Percentiles rank a stretch among this genome's conserved stretches.
Evolutionary conservation across 139 green algal genomes (phyloP).

Genomic region (Zygnema circumcarinatum): DNA sequence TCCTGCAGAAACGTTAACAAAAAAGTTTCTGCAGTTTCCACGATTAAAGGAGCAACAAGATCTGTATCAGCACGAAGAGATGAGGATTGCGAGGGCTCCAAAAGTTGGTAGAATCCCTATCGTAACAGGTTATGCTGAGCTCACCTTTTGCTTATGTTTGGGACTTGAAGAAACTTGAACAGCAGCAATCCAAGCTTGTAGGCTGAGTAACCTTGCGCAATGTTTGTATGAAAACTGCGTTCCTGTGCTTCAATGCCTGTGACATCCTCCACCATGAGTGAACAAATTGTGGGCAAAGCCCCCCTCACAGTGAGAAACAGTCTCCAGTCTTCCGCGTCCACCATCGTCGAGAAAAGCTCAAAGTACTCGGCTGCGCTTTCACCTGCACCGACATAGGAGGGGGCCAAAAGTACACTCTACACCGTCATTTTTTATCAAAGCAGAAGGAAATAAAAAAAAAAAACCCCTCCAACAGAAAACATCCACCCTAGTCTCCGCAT

Average conservation of each 20-base stretch:
- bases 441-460: too few species aligned
- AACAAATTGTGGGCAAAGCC: slow-evolving; percentile 6
- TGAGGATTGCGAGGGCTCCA: too few species aligned
- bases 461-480: too few species aligned
- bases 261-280: slow-evolving; percentile 40
- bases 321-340: slow-evolving; percentile 5
- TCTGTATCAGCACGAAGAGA: too few species aligned
- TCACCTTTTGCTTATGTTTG: slow-evolving; percentile 43
- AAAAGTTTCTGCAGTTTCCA: too few species aligned
- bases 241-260: slow-evolving; percentile 43
- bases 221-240: slow-evolving; percentile 27
- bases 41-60: too few species aligned
- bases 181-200: slow-evolving; percentile 33
- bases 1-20: too few species aligned
- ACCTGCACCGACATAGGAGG: slow-evolving; percentile 6
- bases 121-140: too few species aligned
- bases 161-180: slow-evolving; percentile 39
- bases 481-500: too few species aligned
- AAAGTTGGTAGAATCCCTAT: too few species aligned
- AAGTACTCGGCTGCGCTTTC: slow-evolving; percentile 58
- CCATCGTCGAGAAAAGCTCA: slow-evolving; percentile 28
- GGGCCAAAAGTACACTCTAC: too few species aligned
- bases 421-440: too few species aligned
- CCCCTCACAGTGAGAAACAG: slow-evolving; percentile 18
- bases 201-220: slow-evolving; percentile 41